Evolutionary conservation across 768 basidiomycete species (phyloP).

Genomic region (Panaeolus cyanescens): DNA sequence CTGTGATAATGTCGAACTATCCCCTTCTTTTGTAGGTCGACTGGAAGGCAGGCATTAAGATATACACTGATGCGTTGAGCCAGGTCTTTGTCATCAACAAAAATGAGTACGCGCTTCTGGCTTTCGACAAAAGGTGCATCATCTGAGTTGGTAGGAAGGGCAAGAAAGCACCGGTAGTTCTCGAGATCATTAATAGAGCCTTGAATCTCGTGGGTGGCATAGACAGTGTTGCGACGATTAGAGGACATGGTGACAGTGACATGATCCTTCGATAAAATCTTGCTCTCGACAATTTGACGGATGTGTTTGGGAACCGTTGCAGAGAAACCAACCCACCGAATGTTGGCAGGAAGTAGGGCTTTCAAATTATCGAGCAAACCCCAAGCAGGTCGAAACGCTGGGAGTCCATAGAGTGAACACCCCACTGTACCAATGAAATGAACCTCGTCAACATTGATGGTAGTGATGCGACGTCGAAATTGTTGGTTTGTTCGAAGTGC

Average conservation of each 20-base stretch:
- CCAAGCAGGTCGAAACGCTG: constrained; percentile 15
- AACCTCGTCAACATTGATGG: constrained; percentile 24
- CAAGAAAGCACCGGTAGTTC: constrained; percentile 26
- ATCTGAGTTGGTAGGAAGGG: constrained; percentile 5
- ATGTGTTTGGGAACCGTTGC: constrained; percentile 25
- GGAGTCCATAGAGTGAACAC: constrained; percentile 1
- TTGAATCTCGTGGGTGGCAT: constrained; percentile 27
- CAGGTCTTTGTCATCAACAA: constrained; percentile 10
- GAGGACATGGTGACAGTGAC: constrained; percentile 15
- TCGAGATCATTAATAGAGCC: constrained; percentile 14
- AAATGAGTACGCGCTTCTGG: constrained; percentile 21
- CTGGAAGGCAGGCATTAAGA: constrained; percentile 14
- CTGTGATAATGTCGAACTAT: constrained; percentile 27
- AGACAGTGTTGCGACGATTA: constrained; percentile 30
- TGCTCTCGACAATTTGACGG: constrained; percentile 14
- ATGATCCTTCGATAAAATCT: constrained; percentile 14
- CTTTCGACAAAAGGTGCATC: neutral
- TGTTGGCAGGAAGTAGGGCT: neutral
- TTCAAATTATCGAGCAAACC: constrained; percentile 7
- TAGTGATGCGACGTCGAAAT: constrained; percentile 12
- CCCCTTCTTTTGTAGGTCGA: neutral
- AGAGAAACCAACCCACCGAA: constrained; percentile 6
- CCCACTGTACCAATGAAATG: constrained; percentile 22
- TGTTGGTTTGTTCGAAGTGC: neutral
- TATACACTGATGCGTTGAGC: neutral